A percentile compares a stretch with the other conserved stretches of the same genome.
Conservation (phyloP, 768 basidiomycete genomes). For the Serendipita sp. region DNA sequence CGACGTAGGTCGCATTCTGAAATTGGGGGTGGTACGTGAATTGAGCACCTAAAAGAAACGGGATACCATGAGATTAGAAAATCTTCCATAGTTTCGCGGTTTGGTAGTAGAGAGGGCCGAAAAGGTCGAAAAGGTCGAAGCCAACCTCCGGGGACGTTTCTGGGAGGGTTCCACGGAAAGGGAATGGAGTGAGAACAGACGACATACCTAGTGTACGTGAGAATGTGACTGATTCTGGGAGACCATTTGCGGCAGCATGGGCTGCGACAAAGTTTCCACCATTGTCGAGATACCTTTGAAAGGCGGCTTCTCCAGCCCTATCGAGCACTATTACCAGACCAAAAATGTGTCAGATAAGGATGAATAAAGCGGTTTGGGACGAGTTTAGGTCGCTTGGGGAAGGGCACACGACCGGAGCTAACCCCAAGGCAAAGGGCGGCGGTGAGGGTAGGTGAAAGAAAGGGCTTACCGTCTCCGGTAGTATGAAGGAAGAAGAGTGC, state of each 20-base stretch:
- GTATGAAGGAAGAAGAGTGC: slow-evolving; percentile 52
- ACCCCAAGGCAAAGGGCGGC: not conserved
- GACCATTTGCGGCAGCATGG: slow-evolving; percentile 46
- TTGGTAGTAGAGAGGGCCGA: not conserved
- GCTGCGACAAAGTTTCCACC: slow-evolving; percentile 60
- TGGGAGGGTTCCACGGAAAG: not conserved
- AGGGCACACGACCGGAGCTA: not conserved
- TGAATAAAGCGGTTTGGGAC: too few relatives aligned
- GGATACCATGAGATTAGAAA: not conserved
- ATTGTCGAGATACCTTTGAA: slow-evolving; percentile 44
- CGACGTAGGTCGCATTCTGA: slow-evolving; percentile 32
- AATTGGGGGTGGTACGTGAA: slow-evolving; percentile 58
- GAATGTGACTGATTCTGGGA: slow-evolving; percentile 30
- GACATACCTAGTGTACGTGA: not conserved
- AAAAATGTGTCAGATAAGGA: not conserved
- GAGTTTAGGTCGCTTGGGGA: not conserved
- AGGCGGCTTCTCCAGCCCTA: slow-evolving; percentile 37
- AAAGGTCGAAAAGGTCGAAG: not conserved
- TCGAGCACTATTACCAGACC: slow-evolving; percentile 34
- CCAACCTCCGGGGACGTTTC: not conserved
- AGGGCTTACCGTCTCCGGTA: slow-evolving; percentile 48
- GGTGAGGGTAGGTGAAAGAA: not conserved
- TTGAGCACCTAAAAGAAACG: slow-evolving; percentile 29
- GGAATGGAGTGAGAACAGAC: not conserved
- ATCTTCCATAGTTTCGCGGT: not conserved